These are phyloP conservation scores for Macadamia integrifolia DNA, from an alignment of 164 flowering plant species.

Conservation along the genomic window DNA sequence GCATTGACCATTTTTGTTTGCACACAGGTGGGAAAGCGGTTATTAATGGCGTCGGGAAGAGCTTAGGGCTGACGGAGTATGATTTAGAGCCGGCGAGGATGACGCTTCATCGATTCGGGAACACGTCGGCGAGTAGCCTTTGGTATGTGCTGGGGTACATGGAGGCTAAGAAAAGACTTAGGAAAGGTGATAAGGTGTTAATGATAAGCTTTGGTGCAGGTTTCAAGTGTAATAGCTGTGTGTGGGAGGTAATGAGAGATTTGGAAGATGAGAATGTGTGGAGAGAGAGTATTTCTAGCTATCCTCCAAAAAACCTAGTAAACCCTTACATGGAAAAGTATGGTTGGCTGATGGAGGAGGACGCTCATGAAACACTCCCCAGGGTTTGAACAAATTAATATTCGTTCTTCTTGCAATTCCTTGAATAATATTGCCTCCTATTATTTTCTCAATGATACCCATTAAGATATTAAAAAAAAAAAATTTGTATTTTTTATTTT, in stretches of 20 bases:
- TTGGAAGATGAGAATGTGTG: constrained; percentile 53
- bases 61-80: constrained; percentile 34
- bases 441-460: too few relatives aligned
- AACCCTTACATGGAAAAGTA: constrained; percentile 59
- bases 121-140: constrained; percentile 59
- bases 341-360: constrained; percentile 39
- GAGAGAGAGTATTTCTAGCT: constrained; percentile 43
- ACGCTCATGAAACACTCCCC: too few relatives aligned
- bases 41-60: constrained; percentile 41
- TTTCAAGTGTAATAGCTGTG: constrained; percentile 63
- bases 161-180: constrained; percentile 62
- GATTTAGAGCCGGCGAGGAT: constrained; percentile 67
- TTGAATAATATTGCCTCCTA: too few relatives aligned
- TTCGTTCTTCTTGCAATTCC: too few relatives aligned
- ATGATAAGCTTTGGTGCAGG: constrained; percentile 75
- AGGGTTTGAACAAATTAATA: too few relatives aligned
- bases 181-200: constrained; percentile 45
- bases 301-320: constrained; percentile 35
- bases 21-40: constrained; percentile 55
- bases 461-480: too few relatives aligned
- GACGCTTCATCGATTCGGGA: constrained; percentile 65
- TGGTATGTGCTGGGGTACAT: constrained; percentile 77
- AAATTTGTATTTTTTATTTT: too few relatives aligned
- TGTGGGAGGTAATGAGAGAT: constrained; percentile 61
- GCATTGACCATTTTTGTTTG: constrained; percentile 53